phyloP scores from a whole-genome alignment of 306 rosid genomes.

The Medicago arabica region DNA sequence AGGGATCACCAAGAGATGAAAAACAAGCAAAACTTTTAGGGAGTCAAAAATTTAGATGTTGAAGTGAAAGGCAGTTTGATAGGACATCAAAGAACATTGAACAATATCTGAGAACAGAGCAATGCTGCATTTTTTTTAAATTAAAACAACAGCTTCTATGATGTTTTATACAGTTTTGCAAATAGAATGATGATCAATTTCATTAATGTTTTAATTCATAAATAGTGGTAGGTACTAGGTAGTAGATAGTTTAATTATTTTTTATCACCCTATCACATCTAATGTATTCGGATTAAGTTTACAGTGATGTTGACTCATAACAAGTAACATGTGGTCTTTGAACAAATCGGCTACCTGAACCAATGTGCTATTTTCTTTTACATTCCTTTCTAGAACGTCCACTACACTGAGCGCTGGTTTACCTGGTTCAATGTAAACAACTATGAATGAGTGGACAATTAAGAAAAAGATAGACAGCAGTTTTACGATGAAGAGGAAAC shows the following conservation, averaged over 20 bases:
- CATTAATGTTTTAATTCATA: not conserved
- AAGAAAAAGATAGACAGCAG: conserved; percentile 16
- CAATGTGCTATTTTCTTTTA: conserved; percentile 67
- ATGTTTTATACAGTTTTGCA: not conserved
- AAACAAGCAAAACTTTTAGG: not conserved
- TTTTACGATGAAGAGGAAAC: conserved; percentile 20
- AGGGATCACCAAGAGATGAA: not conserved
- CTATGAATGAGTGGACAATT: conserved; percentile 15
- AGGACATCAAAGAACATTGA: not conserved
- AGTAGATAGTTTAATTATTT: not conserved
- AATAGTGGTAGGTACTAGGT: not conserved
- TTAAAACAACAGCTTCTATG: not conserved
- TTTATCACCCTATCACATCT: not conserved
- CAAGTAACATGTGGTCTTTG: not conserved
- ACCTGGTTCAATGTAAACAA: conserved; percentile 57
- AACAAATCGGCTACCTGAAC: conserved; percentile 68
- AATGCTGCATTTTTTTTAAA: not conserved
- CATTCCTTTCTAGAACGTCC: conserved; percentile 68
- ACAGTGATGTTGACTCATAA: not conserved
- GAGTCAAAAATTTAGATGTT: not conserved
- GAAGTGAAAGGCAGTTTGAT: not conserved
- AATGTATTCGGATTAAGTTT: not conserved
- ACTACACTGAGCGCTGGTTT: conserved; percentile 85
- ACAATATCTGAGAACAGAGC: not conserved
- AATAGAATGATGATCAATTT: not conserved